Base-by-base conservation (phyloP, 495 filamentous ascomycete species). In the Hypoxylon fragiforme region DNA sequence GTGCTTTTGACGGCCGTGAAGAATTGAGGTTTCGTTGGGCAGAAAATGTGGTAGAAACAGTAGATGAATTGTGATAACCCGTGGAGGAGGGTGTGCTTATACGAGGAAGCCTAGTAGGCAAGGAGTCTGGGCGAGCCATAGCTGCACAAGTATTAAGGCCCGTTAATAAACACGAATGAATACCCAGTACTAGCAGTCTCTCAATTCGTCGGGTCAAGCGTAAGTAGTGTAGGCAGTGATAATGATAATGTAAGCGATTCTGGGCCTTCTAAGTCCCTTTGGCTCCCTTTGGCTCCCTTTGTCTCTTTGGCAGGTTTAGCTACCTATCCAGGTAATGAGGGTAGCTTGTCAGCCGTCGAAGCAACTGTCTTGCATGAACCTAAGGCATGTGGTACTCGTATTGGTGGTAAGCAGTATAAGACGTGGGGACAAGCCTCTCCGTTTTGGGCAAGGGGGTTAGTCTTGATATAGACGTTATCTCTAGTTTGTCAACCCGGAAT, bases 1-100 rank as follows among this genome's bases (percentile, higher is more conserved):
- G 71, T 46, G 45, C 68, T 47, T 50, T 76, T 64, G 51, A 76
- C 48, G 61, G 72, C 61, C 11, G 38, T n/a, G 68, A 60, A 16
- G 72, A 70, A 18, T 68, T 62, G 3, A 58, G 53, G 47, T 75
- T 74, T 7, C 77, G 74, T 15, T 75, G 70, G 0, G 73, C 66
- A 39, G 76, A 71, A 30, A 75, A 72, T 16, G 44, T 20, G 24
- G 47, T 49, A 35, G 47, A 15, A 12, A 42, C 30, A 41, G 39
- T 40, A 42, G 45, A 32, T 41, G 51, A 41, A 57, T 45, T 43
- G 22, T 40, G 44, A 32, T 35, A 34, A 6, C 26, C 34, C 15
- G 38, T 40, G 7, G 35, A 39, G n/a, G n/a, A 13, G 31, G 42
- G 19, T 41, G 36, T n/a, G 44, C 36, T 62, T 62, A 62, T 62